These are phyloP conservation scores for Brassica balearica DNA, from an alignment of 441 rosid genomes.

Conservation along the genomic window DNA sequence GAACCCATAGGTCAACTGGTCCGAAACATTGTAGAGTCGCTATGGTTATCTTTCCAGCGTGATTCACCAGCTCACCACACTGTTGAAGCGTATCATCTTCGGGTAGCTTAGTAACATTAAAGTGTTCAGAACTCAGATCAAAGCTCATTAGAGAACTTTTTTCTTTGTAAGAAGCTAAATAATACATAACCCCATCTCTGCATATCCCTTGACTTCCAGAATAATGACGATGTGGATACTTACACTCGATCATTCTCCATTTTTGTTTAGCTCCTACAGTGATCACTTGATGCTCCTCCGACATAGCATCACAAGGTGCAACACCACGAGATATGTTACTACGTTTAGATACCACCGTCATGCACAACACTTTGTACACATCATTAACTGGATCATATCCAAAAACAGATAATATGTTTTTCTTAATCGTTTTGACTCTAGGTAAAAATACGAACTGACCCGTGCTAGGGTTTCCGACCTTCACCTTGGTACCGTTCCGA, in stretches of 20 bases:
- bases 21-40: not conserved
- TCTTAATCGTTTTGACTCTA: not conserved
- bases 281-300: too few species aligned
- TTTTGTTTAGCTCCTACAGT: not conserved
- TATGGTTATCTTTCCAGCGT: not conserved
- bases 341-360: not conserved
- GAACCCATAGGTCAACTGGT: not conserved
- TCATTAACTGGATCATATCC: not conserved
- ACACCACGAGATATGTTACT: not conserved
- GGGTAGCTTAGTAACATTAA: not conserved
- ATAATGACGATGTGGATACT: slow-evolving; percentile 3
- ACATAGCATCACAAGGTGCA: too few species aligned
- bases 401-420: not conserved
- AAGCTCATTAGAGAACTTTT: not conserved
- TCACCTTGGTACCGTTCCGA: not conserved
- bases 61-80: not conserved
- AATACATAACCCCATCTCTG: not conserved
- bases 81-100: not conserved
- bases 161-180: not conserved
- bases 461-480: not conserved
- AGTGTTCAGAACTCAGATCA: not conserved
- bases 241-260: slow-evolving; percentile 2
- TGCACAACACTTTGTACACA: not conserved
- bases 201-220: not conserved
- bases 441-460: not conserved